Base-by-base conservation (phyloP, 2,329 filamentous ascomycete genomes). In the Bimuria novae-zelandiae region DNA sequence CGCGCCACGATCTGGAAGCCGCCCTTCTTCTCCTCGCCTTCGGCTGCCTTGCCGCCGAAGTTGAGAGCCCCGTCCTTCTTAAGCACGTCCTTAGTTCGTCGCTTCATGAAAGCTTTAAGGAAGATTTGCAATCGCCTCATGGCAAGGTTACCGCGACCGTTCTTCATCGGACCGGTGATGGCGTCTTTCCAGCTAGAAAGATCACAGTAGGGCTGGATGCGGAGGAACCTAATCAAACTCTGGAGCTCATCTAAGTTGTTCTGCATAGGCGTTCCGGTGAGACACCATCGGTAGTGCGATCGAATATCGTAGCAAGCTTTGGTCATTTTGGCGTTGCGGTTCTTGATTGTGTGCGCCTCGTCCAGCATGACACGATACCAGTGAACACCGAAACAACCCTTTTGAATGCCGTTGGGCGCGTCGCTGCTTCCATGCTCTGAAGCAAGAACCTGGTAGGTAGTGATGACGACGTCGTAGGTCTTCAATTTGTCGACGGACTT, bases 331-430 rank as follows among this genome's bases (percentile, higher is more conserved):
- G 94, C 92, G 62, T 95, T 96, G 58, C 93, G 88, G 70, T 99
- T 99, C 78, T 99, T 99, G 82, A 99, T 97, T 1, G 90, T 96
- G 73, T 99, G 94, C 1, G 94, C 94, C 77, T 99, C 94, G 59
- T 99, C 94, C 2, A 99, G 82, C 59, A 99, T 93, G 56, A 97
- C 84, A 46, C 94, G 89, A 77, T 94, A 97, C 94, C 94, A 99
- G 66, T 93, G 86, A 5, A 97, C 79, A 10, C 90, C 92, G 68
- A 97, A 97, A 65, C 92, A 93, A 10, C 92, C 93, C 46, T 87
- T 84, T 67, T 92, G 89, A 33, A 86, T 74, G 8, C 83, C 83
- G 47, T 85, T 80, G 7, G 80, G 79, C 41, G 84, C 84, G 35
- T 84, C 86, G 10, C 86, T 87, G 54, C 85, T 83, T 8, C 85